Evolutionary conservation across 2,329 filamentous ascomycete species (phyloP), one percentile per base, ranked within the genome.

Genomic region (Fusarium haematococcum): DNA sequence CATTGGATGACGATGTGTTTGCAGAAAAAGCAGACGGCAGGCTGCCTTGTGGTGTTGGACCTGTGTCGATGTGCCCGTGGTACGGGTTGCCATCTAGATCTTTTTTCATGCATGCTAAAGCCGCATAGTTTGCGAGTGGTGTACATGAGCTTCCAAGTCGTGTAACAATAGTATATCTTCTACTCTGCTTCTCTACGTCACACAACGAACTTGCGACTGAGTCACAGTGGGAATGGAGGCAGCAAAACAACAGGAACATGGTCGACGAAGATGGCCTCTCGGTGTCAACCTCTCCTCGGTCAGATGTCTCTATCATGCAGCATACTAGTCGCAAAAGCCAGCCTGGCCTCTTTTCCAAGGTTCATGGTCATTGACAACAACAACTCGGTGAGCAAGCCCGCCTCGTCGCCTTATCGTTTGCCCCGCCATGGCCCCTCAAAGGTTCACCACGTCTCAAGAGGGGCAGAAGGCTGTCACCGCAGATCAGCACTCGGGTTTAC

Each of bases 401-500:
- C 48, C 27, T 52, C 18, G 48, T 57, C 52, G 32, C 32, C 30
- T 35, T 35, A 25, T 35, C 30, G 16, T 33, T 56, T 18, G 30
- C 52, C 52, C 52, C 52, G 27, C 52, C 20, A 7, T 35, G 6
- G 11, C 18, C 25, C 27, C 41, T 23, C 41, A 20, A 6, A 23
- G 41, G 27, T 33, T 56, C 30, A 23, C 32, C 30, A 57, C n/a
- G 52, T 57, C 18, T 20, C 23, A 57, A 35, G 52, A 57, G 52
- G 52, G 52, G 52, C 52, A 56, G n/a, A 56, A 33, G 35, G 32
- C 20, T 56, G 52, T 35, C 52, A 56, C 30, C 52, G 52, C 52
- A 56, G 52, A 56, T 57, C 69, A 72, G 57, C 69, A 50, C 37
- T 37, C 45, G 27, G n/a, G 33, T 48, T 64, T 65, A 27, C 33